Conservation (phyloP, 345 rosid genomes). For the Mallotus nudiflorus region DNA sequence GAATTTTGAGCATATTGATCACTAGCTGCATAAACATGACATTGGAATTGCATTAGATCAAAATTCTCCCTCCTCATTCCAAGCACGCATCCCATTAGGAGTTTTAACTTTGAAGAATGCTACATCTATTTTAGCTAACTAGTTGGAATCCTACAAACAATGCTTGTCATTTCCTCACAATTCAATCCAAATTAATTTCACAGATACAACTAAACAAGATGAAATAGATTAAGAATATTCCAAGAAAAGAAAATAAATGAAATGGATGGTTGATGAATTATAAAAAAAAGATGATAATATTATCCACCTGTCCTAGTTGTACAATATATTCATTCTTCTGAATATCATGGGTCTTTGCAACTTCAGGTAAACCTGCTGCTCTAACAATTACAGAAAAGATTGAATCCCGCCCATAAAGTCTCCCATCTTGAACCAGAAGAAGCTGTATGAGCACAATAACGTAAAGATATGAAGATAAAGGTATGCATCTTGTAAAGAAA, state of each 20-base stretch:
- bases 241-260: not conserved
- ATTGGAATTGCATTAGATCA: slow-evolving; percentile 27
- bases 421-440: slow-evolving; percentile 95
- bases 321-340: slow-evolving; percentile 68
- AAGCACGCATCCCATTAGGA: not conserved
- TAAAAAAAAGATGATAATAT: not conserved
- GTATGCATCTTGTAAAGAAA: slow-evolving; percentile 4
- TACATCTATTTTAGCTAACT: too few species aligned
- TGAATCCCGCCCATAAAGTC: slow-evolving; percentile 85
- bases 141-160: too few species aligned
- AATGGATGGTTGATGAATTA: not conserved
- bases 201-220: not conserved
- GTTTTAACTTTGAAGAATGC: not conserved
- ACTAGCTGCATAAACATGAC: slow-evolving; percentile 66
- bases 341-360: slow-evolving; percentile 59
- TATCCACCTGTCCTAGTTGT: slow-evolving; percentile 72
- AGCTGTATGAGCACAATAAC: slow-evolving; percentile 46
- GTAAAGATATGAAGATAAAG: not conserved
- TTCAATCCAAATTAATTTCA: not conserved
- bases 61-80: slow-evolving; percentile 14
- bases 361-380: slow-evolving; percentile 73
- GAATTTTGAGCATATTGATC: slow-evolving; percentile 83
- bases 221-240: not conserved
- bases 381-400: slow-evolving; percentile 62
- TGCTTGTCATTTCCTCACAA: not conserved